phyloP scores from a whole-genome alignment of 306 rosid genomes.

The Erythrophleum fordii region DNA sequence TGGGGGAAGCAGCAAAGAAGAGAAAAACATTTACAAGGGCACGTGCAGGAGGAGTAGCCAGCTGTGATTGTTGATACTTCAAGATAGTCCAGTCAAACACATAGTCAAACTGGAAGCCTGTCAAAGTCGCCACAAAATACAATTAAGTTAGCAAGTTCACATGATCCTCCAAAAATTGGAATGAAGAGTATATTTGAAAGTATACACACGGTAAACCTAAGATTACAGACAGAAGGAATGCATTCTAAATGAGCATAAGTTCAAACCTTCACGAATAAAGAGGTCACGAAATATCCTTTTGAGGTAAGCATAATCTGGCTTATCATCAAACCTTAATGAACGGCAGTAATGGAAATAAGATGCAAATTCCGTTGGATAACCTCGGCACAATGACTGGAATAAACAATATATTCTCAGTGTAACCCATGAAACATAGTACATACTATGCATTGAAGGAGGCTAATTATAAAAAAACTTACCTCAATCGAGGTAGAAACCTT shows the following conservation, averaged over 20 bases:
- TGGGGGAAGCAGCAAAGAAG: neutral
- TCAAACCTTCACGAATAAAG: slow-evolving; percentile 85
- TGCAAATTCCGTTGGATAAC: slow-evolving; percentile 87
- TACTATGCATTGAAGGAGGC: neutral
- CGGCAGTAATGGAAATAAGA: slow-evolving; percentile 93
- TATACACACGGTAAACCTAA: neutral
- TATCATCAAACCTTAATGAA: slow-evolving; percentile 83
- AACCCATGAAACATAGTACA: neutral
- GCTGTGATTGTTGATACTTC: slow-evolving; percentile 88
- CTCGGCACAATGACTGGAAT: slow-evolving; percentile 82
- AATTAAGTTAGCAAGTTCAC: slow-evolving; percentile 11
- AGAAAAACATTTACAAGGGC: slow-evolving; percentile 48
- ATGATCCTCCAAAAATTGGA: slow-evolving; percentile 16
- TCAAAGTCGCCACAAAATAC: slow-evolving; percentile 20
- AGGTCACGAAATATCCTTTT: slow-evolving; percentile 87
- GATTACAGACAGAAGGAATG: slow-evolving; percentile 3
- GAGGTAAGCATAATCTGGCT: slow-evolving; percentile 89
- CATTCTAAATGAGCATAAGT: neutral
- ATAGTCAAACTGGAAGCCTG: slow-evolving; percentile 92
- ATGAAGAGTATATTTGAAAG: neutral
- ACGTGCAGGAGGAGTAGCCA: slow-evolving; percentile 81
- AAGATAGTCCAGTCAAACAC: slow-evolving; percentile 91
- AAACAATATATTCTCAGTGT: slow-evolving; percentile 32
- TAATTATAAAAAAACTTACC: slow-evolving; percentile 45
- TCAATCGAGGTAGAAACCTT: slow-evolving; percentile 85